Evolutionary conservation across 129 eudicot genomes (phyloP), one percentile per base, ranked within the genome.

Genomic region (Heracleum sosnowskyi): DNA sequence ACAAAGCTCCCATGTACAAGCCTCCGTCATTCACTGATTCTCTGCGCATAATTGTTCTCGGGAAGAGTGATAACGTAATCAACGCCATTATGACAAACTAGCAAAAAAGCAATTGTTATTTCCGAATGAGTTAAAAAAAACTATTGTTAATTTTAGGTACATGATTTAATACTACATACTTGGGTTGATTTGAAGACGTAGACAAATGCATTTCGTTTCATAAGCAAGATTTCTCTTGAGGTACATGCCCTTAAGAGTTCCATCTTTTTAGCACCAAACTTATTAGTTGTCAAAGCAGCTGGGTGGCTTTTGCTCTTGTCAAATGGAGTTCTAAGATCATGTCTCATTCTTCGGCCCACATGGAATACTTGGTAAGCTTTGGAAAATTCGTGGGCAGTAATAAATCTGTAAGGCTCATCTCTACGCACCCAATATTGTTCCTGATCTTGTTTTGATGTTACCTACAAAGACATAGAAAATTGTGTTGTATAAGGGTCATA

Each of bases 241-340:
- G 75, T 35, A 37, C 74, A 71, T 31, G 85, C 82, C 66, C 63
- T 82, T 72, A 82, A 69, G 4, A 82, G 71, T 36, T 77, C 73
- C 79, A 51, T 82, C 76, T 78, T 73, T 36, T 33, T 78, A 44
- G 66, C 76, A 11, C 82, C 85, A 36, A 51, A 82, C 13, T 45
- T 78, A 5, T 36, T 33, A 20, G 63, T 82, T 7, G 82, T 62
- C 40, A 82, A 73, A 41, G 85, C 82, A 42, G 60, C 57, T 11
- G 85, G 85, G 76, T 82, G 85, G 62, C 82, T 78, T 47, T 42
- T 78, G 51, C 60, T n/a, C 60, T 78, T 82, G 78, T 82, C 85
- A 63, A 72, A 82, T 77, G 85, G 85, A 33, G 37, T 34, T 15
- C 78, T 40, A 31, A 82, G 79, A 49, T 82, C 85, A 28, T n/a